Evolutionary conservation across 2,329 filamentous ascomycete genomes (phyloP).

Genomic region (Alternaria brassicae): DNA sequence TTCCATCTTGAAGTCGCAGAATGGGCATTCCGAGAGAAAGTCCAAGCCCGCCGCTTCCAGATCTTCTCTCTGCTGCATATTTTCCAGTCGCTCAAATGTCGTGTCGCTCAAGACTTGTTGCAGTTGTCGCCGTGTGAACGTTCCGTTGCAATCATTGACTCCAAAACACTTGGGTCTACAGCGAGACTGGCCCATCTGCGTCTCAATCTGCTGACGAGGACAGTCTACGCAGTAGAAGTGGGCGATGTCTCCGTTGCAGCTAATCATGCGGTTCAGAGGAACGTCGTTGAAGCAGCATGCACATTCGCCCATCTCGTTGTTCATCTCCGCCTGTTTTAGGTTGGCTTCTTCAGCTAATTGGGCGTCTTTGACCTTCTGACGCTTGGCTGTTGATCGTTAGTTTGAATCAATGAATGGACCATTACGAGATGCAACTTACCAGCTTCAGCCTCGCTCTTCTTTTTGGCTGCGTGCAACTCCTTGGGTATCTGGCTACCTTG

Average conservation of each 20-base stretch:
- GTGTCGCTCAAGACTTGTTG: slow-evolving; percentile 65
- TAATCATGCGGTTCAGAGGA: slow-evolving; percentile 71
- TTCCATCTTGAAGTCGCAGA: slow-evolving; percentile 81
- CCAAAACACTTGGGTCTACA: slow-evolving; percentile 76
- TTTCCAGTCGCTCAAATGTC: slow-evolving; percentile 68
- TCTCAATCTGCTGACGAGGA: slow-evolving; percentile 69
- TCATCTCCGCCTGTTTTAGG: slow-evolving; percentile 30
- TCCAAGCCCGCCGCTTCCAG: slow-evolving; percentile 74
- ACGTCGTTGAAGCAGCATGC: slow-evolving; percentile 75
- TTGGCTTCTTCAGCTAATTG: slow-evolving; percentile 48
- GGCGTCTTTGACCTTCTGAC: slow-evolving; percentile 32
- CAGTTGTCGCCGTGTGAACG: slow-evolving; percentile 65
- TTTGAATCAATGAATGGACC: not conserved
- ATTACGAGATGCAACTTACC: slow-evolving; percentile 16
- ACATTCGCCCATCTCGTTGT: slow-evolving; percentile 67
- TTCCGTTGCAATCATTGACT: slow-evolving; percentile 62
- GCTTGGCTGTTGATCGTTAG: slow-evolving; percentile 31
- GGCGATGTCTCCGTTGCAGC: slow-evolving; percentile 65
- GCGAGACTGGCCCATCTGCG: slow-evolving; percentile 71
- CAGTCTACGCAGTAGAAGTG: slow-evolving; percentile 78
- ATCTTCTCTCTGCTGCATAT: slow-evolving; percentile 73
- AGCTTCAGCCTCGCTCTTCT: slow-evolving; percentile 30
- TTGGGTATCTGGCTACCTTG: slow-evolving; percentile 39
- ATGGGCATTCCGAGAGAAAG: slow-evolving; percentile 77
- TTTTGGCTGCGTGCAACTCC: slow-evolving; percentile 42